Evolutionary conservation across 306 rosid genomes (phyloP).

Genomic region (Citrullus colocynthis): DNA sequence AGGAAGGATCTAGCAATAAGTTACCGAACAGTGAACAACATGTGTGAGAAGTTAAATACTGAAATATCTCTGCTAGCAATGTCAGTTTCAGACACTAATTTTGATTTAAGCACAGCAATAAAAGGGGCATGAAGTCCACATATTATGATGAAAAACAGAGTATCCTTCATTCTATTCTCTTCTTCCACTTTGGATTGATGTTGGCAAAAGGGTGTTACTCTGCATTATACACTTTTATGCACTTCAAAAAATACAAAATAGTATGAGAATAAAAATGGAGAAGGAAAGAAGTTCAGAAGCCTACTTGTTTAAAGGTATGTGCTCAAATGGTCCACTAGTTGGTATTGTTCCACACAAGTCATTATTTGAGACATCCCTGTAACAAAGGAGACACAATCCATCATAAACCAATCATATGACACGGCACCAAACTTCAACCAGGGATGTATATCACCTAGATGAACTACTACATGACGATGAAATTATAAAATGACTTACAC

Average conservation of each 20-base stretch:
- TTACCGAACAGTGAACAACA: background rate
- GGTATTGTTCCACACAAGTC: slow-evolving; percentile 89
- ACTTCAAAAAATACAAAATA: background rate
- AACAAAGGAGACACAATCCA: background rate
- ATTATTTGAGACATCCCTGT: slow-evolving; percentile 87
- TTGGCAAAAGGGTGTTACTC: background rate
- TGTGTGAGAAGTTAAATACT: background rate
- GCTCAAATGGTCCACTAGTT: slow-evolving; percentile 80
- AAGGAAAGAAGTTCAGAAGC: slow-evolving; percentile 10
- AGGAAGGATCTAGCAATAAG: background rate
- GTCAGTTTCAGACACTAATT: background rate
- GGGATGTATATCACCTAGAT: background rate
- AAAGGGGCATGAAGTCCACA: background rate
- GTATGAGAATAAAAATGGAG: background rate
- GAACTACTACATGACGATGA: background rate
- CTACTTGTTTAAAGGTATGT: slow-evolving; percentile 73
- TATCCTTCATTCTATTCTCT: background rate
- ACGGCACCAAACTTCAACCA: background rate
- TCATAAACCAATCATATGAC: background rate
- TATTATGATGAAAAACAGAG: background rate
- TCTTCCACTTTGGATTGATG: background rate
- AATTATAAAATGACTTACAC: slow-evolving; percentile 47
- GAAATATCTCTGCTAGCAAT: background rate
- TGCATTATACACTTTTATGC: background rate
- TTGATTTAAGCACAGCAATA: background rate